phyloP scores from a whole-genome alignment of 495 filamentous ascomycete species.

The Aspergillus homomorphus region DNA sequence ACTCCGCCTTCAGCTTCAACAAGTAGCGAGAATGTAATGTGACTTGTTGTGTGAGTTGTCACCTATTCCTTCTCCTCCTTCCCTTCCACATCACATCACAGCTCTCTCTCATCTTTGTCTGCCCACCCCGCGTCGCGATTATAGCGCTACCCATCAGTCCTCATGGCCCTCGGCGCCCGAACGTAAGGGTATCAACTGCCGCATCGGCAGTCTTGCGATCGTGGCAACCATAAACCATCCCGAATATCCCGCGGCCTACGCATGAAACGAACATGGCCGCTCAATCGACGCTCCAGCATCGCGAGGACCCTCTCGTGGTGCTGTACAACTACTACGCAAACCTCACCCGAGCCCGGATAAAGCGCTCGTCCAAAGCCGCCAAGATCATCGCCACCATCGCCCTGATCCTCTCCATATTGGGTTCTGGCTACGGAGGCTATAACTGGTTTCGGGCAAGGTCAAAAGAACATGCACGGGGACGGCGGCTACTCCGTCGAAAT shows the following conservation, averaged over 20 bases:
- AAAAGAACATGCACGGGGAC: slow-evolving; percentile 75
- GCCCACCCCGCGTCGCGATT: slow-evolving; percentile 4
- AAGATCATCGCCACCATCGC: slow-evolving; percentile 71
- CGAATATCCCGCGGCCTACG: not conserved
- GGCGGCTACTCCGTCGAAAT: slow-evolving; percentile 79
- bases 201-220: slow-evolving; percentile 9
- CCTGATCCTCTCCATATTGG: slow-evolving; percentile 71
- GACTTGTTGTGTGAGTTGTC: slow-evolving; percentile 12
- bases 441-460: slow-evolving; percentile 66
- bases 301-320: slow-evolving; percentile 65
- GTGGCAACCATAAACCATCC: not conserved
- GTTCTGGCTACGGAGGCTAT: slow-evolving; percentile 69
- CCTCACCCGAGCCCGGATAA: slow-evolving; percentile 57
- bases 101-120: not conserved
- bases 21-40: slow-evolving; percentile 19
- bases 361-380: slow-evolving; percentile 61
- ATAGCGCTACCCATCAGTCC: slow-evolving; percentile 9
- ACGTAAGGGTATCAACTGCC: slow-evolving; percentile 19
- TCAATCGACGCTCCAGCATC: slow-evolving; percentile 76
- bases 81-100: not conserved
- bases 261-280: slow-evolving; percentile 62
- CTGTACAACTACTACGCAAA: slow-evolving; percentile 66
- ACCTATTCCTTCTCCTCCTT: not conserved
- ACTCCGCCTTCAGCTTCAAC: slow-evolving; percentile 6
- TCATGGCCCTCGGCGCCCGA: slow-evolving; percentile 20